phyloP scores from a whole-genome alignment of 257 asterid species.

The Oldenlandia corymbosa region DNA sequence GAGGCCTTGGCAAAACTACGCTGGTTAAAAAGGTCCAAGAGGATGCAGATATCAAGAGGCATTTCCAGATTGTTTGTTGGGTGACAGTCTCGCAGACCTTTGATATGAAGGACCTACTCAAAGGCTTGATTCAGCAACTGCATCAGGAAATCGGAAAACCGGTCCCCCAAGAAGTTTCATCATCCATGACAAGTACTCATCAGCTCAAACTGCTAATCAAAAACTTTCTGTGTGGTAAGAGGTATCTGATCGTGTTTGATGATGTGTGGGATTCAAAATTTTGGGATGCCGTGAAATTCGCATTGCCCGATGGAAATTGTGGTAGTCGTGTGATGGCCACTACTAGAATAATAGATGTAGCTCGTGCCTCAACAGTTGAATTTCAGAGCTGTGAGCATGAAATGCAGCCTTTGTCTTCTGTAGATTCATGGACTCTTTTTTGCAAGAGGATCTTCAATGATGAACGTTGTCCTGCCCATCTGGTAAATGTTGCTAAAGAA shows the following conservation, averaged over 20 bases:
- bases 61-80: not conserved
- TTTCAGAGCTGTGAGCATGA: not conserved
- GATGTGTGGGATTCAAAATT: constrained; percentile 3
- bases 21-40: not conserved
- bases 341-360: not conserved
- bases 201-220: not conserved
- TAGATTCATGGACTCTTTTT: not conserved
- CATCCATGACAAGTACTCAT: not conserved
- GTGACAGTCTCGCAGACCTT: constrained; percentile 2
- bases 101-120: constrained; percentile 1
- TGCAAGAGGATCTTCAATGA: not conserved
- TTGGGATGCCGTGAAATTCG: constrained; percentile 1
- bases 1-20: not conserved
- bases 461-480: not conserved
- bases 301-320: constrained; percentile 2
- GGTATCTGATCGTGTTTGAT: constrained; percentile 4
- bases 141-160: not conserved
- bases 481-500: not conserved
- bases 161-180: not conserved
- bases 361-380: not conserved
- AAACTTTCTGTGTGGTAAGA: not conserved
- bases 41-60: not conserved
- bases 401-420: constrained; percentile 3
- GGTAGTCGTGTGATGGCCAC: constrained; percentile 2
- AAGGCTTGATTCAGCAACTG: not conserved